These are phyloP conservation scores for Hyparrhenia diplandra DNA, from an alignment of 176 grass and related monocot genomes.

Conservation along the genomic window DNA sequence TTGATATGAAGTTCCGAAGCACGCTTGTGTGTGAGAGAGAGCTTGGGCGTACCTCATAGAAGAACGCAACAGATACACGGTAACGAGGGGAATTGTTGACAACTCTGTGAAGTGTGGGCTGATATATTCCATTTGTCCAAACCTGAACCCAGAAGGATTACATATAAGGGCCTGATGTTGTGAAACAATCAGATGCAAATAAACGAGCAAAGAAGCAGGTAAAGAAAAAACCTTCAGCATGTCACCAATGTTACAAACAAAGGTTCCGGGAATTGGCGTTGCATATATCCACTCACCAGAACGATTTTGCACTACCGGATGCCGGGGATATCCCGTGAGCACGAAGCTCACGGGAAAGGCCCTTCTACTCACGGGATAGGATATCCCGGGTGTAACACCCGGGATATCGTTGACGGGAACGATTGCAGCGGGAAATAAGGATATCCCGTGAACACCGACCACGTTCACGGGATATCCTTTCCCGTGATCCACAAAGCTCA, in stretches of 20 bases:
- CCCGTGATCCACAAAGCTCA: too few relatives aligned
- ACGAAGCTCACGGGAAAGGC: too few relatives aligned
- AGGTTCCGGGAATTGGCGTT: slow-evolving; percentile 73
- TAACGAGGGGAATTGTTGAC: slow-evolving; percentile 68
- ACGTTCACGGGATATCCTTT: too few relatives aligned
- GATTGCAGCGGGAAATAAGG: too few relatives aligned
- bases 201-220: not conserved
- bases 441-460: too few relatives aligned
- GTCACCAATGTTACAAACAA: slow-evolving; percentile 92
- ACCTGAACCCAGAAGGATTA: slow-evolving; percentile 37
- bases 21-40: not conserved
- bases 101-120: slow-evolving; percentile 80
- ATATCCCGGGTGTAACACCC: too few relatives aligned
- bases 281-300: slow-evolving; percentile 86
- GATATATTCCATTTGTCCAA: slow-evolving; percentile 89
- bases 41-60: slow-evolving; percentile 55
- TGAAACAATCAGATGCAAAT: not conserved
- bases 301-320: slow-evolving; percentile 70
- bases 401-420: too few relatives aligned
- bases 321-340: too few relatives aligned
- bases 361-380: too few relatives aligned
- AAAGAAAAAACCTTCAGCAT: slow-evolving; percentile 70
- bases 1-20: not conserved
- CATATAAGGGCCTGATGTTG: not conserved
- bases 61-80: slow-evolving; percentile 81